Conservation (phyloP, 768 basidiomycete species). For the Calocybe gangraenosa region DNA sequence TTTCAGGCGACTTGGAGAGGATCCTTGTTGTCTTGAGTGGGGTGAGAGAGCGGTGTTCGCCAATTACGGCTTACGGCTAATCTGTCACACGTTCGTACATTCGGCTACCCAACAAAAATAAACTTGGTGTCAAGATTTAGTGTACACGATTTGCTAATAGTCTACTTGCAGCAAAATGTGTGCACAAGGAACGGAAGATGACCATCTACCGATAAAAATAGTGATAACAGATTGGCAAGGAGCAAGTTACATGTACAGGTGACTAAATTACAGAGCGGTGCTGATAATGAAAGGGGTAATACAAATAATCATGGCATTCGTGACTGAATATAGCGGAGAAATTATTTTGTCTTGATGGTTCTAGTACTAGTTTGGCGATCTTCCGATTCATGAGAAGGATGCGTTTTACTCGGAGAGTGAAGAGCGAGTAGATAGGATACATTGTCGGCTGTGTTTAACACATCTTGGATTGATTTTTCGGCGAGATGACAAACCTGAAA, state of each 20-base stretch:
- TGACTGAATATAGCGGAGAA: conserved; percentile 9
- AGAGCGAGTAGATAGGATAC: conserved; percentile 59
- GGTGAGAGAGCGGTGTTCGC: conserved; percentile 11
- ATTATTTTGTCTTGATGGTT: conserved; percentile 40
- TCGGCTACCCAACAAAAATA: not conserved
- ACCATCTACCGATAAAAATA: conserved; percentile 11
- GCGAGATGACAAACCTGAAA: conserved; percentile 65
- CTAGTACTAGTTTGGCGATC: conserved; percentile 24
- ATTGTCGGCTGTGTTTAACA: conserved; percentile 69
- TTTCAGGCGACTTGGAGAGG: no score
- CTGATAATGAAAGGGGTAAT: conserved; percentile 10
- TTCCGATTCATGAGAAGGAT: conserved; percentile 28
- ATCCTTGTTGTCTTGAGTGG: no score
- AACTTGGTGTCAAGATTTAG: not conserved
- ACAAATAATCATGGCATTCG: conserved; percentile 12
- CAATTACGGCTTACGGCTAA: conserved; percentile 13
- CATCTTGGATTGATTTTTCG: conserved; percentile 64
- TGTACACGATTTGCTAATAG: not conserved
- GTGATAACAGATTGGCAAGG: conserved; percentile 8
- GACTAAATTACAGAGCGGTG: conserved; percentile 15
- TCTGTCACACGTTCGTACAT: conserved; percentile 29
- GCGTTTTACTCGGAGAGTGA: conserved; percentile 37
- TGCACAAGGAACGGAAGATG: not conserved
- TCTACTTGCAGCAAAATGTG: not conserved
- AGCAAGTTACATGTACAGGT: conserved; percentile 16